These are phyloP conservation scores for Colletotrichum musicola DNA, from an alignment of 2,329 filamentous ascomycete genomes.

Conservation along the genomic window DNA sequence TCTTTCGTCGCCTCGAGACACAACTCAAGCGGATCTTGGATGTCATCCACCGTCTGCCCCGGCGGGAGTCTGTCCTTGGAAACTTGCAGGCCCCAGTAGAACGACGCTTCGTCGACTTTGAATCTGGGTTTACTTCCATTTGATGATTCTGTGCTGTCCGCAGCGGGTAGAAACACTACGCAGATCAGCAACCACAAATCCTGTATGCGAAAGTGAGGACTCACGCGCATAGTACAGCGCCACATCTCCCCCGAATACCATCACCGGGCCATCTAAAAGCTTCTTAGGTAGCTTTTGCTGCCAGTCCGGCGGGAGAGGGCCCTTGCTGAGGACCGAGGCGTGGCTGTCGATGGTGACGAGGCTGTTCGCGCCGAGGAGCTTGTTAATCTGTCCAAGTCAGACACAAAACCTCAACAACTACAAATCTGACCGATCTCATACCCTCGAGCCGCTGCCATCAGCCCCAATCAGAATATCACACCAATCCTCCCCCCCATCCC, in stretches of 20 bases:
- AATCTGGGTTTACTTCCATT: background rate
- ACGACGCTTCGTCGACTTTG: background rate
- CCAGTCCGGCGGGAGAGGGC: background rate
- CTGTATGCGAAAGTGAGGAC: background rate
- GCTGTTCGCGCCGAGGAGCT: slow-evolving; percentile 7
- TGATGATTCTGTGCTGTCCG: background rate
- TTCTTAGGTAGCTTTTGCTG: background rate
- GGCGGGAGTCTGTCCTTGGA: slow-evolving; percentile 2
- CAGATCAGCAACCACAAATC: background rate
- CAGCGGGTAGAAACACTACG: background rate
- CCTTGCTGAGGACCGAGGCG: background rate
- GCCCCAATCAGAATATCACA: slow-evolving; percentile 11
- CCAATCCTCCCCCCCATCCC: background rate
- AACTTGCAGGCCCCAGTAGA: slow-evolving; percentile 13
- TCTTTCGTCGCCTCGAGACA: slow-evolving; percentile 18
- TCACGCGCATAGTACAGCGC: slow-evolving; percentile 20
- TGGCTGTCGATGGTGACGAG: slow-evolving; percentile 8
- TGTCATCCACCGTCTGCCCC: background rate
- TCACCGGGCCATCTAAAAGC: background rate
- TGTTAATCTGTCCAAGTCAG: slow-evolving; percentile 3
- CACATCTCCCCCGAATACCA: background rate
- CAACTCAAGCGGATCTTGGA: background rate
- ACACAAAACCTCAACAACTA: too few species aligned
- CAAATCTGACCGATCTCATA: too few species aligned
- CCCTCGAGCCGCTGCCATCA: slow-evolving; percentile 16